Evolutionary conservation across 257 asterid species (phyloP).

Genomic region (Salvia hispanica): DNA sequence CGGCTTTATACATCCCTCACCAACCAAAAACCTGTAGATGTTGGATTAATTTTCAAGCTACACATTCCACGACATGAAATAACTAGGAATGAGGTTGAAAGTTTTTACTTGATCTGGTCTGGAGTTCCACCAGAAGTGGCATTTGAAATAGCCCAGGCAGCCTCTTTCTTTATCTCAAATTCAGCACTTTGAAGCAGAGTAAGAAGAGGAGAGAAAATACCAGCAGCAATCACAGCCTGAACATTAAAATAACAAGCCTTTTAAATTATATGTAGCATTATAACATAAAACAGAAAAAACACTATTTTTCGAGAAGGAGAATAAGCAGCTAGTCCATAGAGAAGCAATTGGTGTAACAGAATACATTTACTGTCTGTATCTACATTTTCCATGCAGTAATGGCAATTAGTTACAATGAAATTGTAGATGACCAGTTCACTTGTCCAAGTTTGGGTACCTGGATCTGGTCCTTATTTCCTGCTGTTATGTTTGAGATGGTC

Average conservation of each 20-base stretch:
- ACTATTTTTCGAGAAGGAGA: neutral
- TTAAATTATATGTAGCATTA: neutral
- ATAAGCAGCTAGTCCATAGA: neutral
- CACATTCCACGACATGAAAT: neutral
- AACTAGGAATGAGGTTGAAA: neutral
- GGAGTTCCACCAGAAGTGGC: constrained; percentile 55
- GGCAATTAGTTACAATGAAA: neutral
- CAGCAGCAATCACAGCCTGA: constrained; percentile 55
- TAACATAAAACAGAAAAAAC: neutral
- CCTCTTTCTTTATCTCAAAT: constrained; percentile 55
- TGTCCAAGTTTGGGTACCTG: constrained; percentile 33
- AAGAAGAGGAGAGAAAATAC: constrained; percentile 43
- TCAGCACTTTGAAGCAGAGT: constrained; percentile 50
- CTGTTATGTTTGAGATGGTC: constrained; percentile 61
- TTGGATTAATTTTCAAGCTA: constrained; percentile 4
- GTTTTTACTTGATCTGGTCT: constrained; percentile 49
- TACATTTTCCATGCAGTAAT: neutral
- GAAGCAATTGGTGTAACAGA: neutral
- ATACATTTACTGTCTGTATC: neutral
- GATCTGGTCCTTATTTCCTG: constrained; percentile 54
- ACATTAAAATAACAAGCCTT: constrained; percentile 16
- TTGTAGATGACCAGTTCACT: neutral
- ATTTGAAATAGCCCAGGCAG: constrained; percentile 58
- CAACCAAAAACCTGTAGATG: constrained; percentile 46
- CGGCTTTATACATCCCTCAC: constrained; percentile 53